These are phyloP conservation scores for Penstemon davidsonii DNA, from an alignment of 257 asterid genomes.

Conservation along the genomic window DNA sequence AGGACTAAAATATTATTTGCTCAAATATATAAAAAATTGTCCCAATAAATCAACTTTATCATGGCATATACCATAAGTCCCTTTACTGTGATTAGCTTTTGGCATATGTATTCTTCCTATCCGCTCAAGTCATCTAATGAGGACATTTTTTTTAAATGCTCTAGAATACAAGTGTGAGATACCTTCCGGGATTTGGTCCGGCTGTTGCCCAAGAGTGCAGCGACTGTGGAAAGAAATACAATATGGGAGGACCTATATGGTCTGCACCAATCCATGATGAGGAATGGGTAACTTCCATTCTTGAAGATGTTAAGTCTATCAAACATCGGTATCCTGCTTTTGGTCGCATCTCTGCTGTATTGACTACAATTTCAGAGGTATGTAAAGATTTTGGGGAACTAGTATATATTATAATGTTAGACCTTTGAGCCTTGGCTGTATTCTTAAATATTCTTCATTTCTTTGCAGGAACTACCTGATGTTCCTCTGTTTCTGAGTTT, in stretches of 20 bases:
- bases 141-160: not conserved
- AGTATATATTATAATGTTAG: too few relatives aligned
- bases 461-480: constrained; percentile 81
- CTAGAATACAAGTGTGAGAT: constrained; percentile 73
- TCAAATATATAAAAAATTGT: not conserved
- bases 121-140: not conserved
- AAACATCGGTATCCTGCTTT: constrained; percentile 83
- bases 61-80: not conserved
- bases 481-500: constrained; percentile 90
- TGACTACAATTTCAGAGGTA: constrained; percentile 95
- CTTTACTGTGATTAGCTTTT: too few relatives aligned
- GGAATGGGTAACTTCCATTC: constrained; percentile 86
- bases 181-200: constrained; percentile 97
- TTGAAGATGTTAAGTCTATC: constrained; percentile 66
- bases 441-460: constrained; percentile 14
- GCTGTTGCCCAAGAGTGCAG: constrained; percentile 79
- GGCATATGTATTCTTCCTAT: not conserved
- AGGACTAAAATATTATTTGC: not conserved
- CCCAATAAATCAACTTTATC: not conserved
- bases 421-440: not conserved
- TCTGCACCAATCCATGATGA: constrained; percentile 95
- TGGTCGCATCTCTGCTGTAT: constrained; percentile 72
- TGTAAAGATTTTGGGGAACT: not conserved
- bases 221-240: constrained; percentile 90
- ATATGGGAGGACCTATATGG: constrained; percentile 99